Evolutionary conservation across 768 basidiomycete species (phyloP).

Genomic region (Phanerochaete sordida): DNA sequence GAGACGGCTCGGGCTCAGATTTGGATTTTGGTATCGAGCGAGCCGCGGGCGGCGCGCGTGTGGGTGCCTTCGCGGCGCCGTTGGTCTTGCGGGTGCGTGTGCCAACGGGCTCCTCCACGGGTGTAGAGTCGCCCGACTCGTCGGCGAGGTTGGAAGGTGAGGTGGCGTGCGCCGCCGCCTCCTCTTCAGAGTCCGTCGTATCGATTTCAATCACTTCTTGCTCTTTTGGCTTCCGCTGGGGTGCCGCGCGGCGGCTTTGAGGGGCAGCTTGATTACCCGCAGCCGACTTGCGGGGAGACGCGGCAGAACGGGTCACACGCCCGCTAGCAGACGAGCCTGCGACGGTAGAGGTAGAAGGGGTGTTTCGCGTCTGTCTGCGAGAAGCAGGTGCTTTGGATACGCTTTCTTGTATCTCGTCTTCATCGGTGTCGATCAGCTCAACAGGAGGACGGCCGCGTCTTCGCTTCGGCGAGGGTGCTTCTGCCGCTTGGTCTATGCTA

Average conservation of each 20-base stretch:
- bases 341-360: background rate
- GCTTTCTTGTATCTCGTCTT: background rate
- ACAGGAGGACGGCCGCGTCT: background rate
- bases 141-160: background rate
- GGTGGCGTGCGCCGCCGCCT: background rate
- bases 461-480: background rate
- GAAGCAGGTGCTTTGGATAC: background rate
- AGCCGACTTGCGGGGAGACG: background rate
- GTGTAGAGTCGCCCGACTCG: background rate
- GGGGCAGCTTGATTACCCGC: background rate
- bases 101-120: background rate
- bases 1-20: background rate
- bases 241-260: background rate
- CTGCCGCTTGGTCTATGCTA: background rate
- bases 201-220: slow-evolving; percentile 12
- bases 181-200: background rate
- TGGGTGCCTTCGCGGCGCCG: background rate
- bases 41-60: background rate
- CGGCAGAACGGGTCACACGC: background rate
- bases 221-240: background rate
- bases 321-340: background rate
- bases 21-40: no score
- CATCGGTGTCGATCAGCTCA: background rate
- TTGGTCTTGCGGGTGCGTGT: background rate
- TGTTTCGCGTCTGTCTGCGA: background rate